Conservation (phyloP, 2,329 filamentous ascomycete genomes). For the Monosporascus ibericus region DNA sequence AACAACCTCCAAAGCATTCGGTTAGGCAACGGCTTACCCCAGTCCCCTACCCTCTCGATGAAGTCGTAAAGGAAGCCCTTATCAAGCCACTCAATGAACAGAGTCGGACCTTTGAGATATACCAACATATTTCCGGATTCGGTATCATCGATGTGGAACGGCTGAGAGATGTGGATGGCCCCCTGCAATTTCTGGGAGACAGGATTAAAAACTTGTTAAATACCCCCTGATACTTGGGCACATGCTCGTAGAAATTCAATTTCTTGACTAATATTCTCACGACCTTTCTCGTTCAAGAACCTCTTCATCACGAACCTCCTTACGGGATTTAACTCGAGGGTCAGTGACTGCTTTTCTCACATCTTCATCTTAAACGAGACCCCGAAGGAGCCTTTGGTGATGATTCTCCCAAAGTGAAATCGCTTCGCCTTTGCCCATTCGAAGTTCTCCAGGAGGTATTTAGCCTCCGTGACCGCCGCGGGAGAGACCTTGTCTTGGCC, state of each 20-base stretch:
- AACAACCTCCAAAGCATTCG: conserved; percentile 18
- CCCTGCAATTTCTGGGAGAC: conserved; percentile 9
- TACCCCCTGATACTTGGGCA: background rate
- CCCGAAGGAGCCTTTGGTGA: conserved; percentile 10
- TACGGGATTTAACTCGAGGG: background rate
- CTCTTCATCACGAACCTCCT: conserved; percentile 14
- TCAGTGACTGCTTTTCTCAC: background rate
- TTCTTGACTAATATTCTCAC: conserved; percentile 6
- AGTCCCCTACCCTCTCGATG: conserved; percentile 5
- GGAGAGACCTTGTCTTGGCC: background rate
- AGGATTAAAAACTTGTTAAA: background rate
- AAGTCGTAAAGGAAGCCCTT: conserved; percentile 12
- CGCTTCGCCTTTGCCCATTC: conserved; percentile 1
- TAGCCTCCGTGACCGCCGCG: background rate
- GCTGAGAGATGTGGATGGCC: conserved; percentile 11
- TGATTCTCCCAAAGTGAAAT: conserved; percentile 9
- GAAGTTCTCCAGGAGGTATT: conserved; percentile 3
- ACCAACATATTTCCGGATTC: background rate
- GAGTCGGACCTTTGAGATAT: conserved; percentile 3
- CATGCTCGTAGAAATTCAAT: conserved; percentile 7
- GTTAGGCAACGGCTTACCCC: conserved; percentile 12
- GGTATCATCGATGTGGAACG: conserved; percentile 4
- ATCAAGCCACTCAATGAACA: conserved; percentile 16
- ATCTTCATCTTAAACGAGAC: conserved; percentile 11
- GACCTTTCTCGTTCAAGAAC: conserved; percentile 1